These are phyloP conservation scores for Paraphaeosphaeria sporulosa DNA, from an alignment of 2,329 filamentous ascomycete genomes.

Conservation along the genomic window DNA sequence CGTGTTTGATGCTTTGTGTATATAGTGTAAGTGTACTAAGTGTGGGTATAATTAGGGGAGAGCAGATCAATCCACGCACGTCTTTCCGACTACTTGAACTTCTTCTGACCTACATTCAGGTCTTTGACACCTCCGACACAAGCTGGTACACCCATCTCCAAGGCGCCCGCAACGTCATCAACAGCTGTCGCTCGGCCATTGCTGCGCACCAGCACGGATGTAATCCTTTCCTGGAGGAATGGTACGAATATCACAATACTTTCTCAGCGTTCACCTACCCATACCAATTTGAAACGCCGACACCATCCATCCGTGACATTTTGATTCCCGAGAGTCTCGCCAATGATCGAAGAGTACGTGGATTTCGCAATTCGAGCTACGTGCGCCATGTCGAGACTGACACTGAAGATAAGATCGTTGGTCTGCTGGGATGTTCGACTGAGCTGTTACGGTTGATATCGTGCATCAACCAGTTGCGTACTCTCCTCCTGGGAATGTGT, in stretches of 20 bases:
- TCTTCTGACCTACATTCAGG: conserved; percentile 39
- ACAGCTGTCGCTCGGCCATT: not conserved
- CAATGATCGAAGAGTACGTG: not conserved
- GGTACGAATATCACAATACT: conserved; percentile 59
- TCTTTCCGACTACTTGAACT: not conserved
- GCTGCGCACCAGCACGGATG: conserved; percentile 18
- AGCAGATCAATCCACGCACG: not conserved
- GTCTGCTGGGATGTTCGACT: conserved; percentile 57
- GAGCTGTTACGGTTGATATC: conserved; percentile 57
- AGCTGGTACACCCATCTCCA: conserved; percentile 57
- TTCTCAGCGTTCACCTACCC: conserved; percentile 54
- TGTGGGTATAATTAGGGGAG: not conserved
- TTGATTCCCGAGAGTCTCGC: not conserved
- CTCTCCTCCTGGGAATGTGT: not conserved
- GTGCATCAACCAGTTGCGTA: conserved; percentile 47
- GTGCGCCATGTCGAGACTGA: not conserved
- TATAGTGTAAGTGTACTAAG: conserved; percentile 51
- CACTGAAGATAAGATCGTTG: conserved; percentile 50
- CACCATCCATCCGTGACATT: conserved; percentile 21
- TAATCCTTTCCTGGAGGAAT: conserved; percentile 53
- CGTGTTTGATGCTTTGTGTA: conserved; percentile 61
- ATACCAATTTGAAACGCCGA: conserved; percentile 29
- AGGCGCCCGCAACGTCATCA: conserved; percentile 39
- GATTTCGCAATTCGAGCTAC: not conserved
- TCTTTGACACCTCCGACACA: conserved; percentile 59